A percentile compares a stretch with the other conserved stretches of the same genome.
Evolutionary conservation across 164 flowering plant genomes (phyloP).

Genomic region (Taxillus chinensis): DNA sequence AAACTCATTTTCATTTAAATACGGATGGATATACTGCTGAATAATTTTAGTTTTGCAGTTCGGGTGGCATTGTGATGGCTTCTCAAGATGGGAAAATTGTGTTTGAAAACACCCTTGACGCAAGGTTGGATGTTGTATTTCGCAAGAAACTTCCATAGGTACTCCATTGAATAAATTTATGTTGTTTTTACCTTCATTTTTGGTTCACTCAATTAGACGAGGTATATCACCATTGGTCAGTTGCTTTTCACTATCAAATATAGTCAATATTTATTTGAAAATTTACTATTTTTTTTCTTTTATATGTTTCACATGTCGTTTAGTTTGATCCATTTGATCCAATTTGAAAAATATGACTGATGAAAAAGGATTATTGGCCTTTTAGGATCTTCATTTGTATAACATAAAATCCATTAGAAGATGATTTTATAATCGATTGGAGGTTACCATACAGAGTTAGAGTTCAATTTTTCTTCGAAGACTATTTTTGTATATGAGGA

Average conservation of each 20-base stretch:
- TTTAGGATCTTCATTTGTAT: too few relatives aligned
- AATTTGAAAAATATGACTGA: too few relatives aligned
- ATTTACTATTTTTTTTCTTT: too few relatives aligned
- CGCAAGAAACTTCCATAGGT: slow-evolving; percentile 92
- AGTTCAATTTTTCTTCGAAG: too few relatives aligned
- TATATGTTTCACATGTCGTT: too few relatives aligned
- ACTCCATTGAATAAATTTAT: slow-evolving; percentile 2
- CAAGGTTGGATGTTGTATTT: slow-evolving; percentile 84
- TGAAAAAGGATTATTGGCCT: too few relatives aligned
- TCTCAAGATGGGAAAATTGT: slow-evolving; percentile 97
- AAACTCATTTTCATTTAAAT: neutral
- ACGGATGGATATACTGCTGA: neutral
- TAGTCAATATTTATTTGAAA: too few relatives aligned
- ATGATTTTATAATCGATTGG: too few relatives aligned
- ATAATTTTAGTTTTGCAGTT: slow-evolving; percentile 27
- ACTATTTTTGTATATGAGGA: too few relatives aligned
- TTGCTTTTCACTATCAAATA: neutral
- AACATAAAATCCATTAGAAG: too few relatives aligned
- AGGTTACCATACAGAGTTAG: too few relatives aligned
- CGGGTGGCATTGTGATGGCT: slow-evolving; percentile 90
- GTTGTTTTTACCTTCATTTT: neutral
- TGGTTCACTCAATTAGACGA: neutral
- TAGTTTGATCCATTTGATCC: too few relatives aligned
- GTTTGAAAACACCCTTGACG: slow-evolving; percentile 85
- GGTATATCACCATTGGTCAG: neutral